Evolutionary conservation across 352 stramenopile species (phyloP), one percentile per base, ranked within the genome.

Genomic region (Aphanomyces stellatus): DNA sequence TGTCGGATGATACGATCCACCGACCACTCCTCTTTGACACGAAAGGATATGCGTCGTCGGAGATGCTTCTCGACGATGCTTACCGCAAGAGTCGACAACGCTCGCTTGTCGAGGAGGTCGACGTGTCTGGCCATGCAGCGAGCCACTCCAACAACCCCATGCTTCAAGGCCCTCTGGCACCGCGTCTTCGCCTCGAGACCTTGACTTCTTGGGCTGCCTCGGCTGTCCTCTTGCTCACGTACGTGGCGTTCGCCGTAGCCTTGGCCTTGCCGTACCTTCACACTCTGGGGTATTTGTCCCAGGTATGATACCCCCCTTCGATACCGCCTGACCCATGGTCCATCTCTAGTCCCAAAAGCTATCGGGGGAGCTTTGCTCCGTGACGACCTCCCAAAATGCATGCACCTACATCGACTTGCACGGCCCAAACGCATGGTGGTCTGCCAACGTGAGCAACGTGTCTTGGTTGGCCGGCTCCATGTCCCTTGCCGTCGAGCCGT

Each of bases 171-270:
- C 11, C 65, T 0, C 24, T 34, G 35, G 60, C 60, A 43, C 76
- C 85, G 59, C 75, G 79, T 53, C 90, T 94, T 69, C 83, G 85
- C 42, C 65, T 94, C 7, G 85, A 94, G 70, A 94, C 85, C 35
- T 64, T 94, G 17, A 88, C 82, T 19, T 92, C 85, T 7, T 72
- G 78, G 28, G 82, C 80, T n/a, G 81, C 83, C 5, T 88, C 79
- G 46, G 78, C 74, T 2, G 84, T 94, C 49, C 72, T 94, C 7
- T 82, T 75, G 69, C 69, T 90, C 70, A 91, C 85, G 53, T 94
- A 94, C 71, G 17, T 91, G 17, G 75, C 77, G 19, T 94, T 94
- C 53, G 71, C 82, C 3, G 56, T 92, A 19, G 85, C 85, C 4
- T 76, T 94, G 24, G 69, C 67, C 10, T 62, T 90, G 57, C 82